Base-by-base conservation (phyloP, 2,329 filamentous ascomycete genomes). In the Cyclaneusma minus region DNA sequence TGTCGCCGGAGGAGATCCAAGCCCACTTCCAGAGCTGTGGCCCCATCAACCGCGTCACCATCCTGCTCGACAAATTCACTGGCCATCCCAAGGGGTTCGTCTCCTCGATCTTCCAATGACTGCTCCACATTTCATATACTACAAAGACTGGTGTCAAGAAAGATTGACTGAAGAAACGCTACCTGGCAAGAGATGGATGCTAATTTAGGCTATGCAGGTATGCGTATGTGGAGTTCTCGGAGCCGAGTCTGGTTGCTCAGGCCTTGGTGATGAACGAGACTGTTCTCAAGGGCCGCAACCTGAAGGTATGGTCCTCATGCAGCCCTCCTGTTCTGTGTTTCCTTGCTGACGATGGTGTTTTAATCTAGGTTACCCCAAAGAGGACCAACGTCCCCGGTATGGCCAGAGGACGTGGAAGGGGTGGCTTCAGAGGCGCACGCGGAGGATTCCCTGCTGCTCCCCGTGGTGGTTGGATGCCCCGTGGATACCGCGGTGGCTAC, bases 1-100 rank as follows among this genome's bases (percentile, higher is more conserved):
- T 87, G 13, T 91, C 84, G 15, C 89, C 89, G 3, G 89, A 98
- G 56, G 89, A 98, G 60, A 89, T 98, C 32, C 89, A 98, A 60
- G 82, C 84, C 32, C 89, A 98, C 49, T 98, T 98, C 59, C 84
- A 93, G 62, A 91, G 76, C 61, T 92, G 84, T 45, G 89, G 89
- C 33, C 83, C 80, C 40, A 98, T 98, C 62, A 98, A 98, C 55
- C 78, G 89, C 34, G 89, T 98, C 32, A 98, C 89, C 2, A 98
- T 98, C 40, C 61, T 98, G 41, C 60, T 98, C 41, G 89, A 98
- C 60, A 98, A 98, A 61, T 95, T 94, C 49, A 93, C 85, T 7
- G 89, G 89, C 37, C 85, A 95, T 62, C 89, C 89, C n/a, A 98
- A 98, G 64, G 89, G 89, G 85, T 93, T 62, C 54, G 76, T 68